Percentiles rank a stretch among this genome's conserved stretches.
Conservation (phyloP, 2,329 filamentous ascomycete species). For the Fusarium poae region DNA sequence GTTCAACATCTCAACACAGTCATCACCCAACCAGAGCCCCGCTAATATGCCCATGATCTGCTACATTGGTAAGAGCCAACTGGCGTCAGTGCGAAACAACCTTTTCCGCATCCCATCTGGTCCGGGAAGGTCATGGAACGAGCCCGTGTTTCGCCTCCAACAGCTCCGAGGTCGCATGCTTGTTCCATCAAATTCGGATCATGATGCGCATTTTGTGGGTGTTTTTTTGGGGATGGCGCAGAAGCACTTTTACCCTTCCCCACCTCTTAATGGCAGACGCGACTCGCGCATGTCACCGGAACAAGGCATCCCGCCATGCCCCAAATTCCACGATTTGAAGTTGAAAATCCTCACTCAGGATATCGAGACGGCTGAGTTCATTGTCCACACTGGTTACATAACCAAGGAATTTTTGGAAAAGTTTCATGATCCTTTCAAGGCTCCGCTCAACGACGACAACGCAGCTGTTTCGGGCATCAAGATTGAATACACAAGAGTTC, state of each 20-base stretch:
- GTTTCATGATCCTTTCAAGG: slow-evolving; percentile 63
- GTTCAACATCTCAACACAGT: slow-evolving; percentile 44
- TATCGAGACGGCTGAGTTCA: slow-evolving; percentile 61
- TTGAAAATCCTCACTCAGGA: slow-evolving; percentile 66
- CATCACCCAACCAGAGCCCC: slow-evolving; percentile 42
- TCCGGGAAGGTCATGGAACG: slow-evolving; percentile 59
- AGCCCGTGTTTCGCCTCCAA: slow-evolving; percentile 63
- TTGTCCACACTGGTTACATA: slow-evolving; percentile 66
- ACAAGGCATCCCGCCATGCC: slow-evolving; percentile 39
- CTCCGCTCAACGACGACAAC: slow-evolving; percentile 48
- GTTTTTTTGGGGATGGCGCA: slow-evolving; percentile 70
- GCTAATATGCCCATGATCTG: slow-evolving; percentile 55
- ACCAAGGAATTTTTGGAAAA: slow-evolving; percentile 63
- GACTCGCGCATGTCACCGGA: slow-evolving; percentile 48
- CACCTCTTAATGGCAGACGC: slow-evolving; percentile 37
- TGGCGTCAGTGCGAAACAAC: slow-evolving; percentile 60
- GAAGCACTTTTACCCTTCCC: slow-evolving; percentile 61
- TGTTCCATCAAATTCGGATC: slow-evolving; percentile 61
- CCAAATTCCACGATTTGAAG: slow-evolving; percentile 62
- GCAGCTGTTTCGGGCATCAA: slow-evolving; percentile 55
- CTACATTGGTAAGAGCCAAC: slow-evolving; percentile 63
- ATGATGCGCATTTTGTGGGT: slow-evolving; percentile 66
- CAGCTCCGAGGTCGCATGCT: slow-evolving; percentile 61
- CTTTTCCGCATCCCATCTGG: slow-evolving; percentile 61
- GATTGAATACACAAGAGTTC: slow-evolving; percentile 63